Base-by-base conservation (phyloP, 495 filamentous ascomycete species). In the Pseudomonodictys pantanalensis region DNA sequence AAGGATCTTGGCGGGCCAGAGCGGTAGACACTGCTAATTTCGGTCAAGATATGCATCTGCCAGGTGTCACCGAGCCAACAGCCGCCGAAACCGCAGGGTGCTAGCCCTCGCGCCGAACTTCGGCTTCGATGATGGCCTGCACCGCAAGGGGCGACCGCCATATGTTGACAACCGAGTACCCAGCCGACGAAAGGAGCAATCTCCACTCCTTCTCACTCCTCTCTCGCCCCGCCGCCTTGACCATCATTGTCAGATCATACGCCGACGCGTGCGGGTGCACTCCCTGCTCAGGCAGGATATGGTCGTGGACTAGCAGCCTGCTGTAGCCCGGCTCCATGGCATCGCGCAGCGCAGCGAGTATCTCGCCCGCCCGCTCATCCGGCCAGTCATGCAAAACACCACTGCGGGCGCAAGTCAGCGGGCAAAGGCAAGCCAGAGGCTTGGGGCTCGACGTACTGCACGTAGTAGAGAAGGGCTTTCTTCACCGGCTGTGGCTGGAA, bases 241-340 rank as follows among this genome's bases (percentile, higher is more conserved):
- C 60, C 76, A 79, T 75, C 73, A 78, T 78, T 24, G 67, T 60
- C 32, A 77, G 60, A 47, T 77, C 76, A 51, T 74, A 66, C 12
- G 69, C 45, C 5, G 71, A 57, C 4, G 24, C 18, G 3, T 25
- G 18, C 26, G 30, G 30, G 11, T 3, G 18, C 3, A 68, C 61
- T 7, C 65, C 68, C 5, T 55, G 66, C 23, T 79, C 75, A 10
- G 76, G 76, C 17, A 81, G 65, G 4, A 81, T 73, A 57, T 58
- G 71, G 48, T 71, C 78, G 12, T 78, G 73, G n/a, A 81, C 71
- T 11, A 81, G 58, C 1, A 82, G 35, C 32, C 75, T 72, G 0
- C 78, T 81, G 10, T 73, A 66, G 0, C 73, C 77, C 0, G 73
- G 69, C 1, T 57, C 70, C 78, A 82, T 81, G 0, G 76, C 77